These are phyloP conservation scores for Neurospora sp. DNA, from an alignment of 495 filamentous ascomycete genomes.

Conservation along the genomic window DNA sequence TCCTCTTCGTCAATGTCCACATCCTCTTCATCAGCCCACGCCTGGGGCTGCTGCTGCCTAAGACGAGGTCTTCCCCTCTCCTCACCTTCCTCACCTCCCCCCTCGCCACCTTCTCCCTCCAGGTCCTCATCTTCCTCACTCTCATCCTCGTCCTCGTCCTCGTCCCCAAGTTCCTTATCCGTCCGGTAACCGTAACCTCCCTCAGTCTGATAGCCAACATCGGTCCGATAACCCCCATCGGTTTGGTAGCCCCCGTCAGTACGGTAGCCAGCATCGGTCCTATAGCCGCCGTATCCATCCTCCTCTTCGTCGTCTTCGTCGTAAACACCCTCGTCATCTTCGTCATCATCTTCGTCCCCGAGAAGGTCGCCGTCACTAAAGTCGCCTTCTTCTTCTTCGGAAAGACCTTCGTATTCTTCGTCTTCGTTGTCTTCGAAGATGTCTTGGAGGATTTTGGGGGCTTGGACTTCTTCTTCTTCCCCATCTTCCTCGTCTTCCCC, in stretches of 20 bases:
- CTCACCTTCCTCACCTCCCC: background rate
- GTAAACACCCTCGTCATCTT: constrained; percentile 11
- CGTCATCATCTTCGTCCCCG: constrained; percentile 10
- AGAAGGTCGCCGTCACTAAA: constrained; percentile 9
- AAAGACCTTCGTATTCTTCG: constrained; percentile 2
- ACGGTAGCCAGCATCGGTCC: background rate
- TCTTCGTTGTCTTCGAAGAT: constrained; percentile 14
- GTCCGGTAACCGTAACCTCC: constrained; percentile 4
- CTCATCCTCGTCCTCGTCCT: constrained; percentile 13
- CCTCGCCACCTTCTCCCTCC: background rate
- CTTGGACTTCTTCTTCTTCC: background rate
- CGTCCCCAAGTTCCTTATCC: constrained; percentile 6
- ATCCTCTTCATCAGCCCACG: background rate
- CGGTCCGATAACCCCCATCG: background rate
- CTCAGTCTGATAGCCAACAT: background rate
- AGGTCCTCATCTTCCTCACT: constrained; percentile 2
- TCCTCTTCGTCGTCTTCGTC: constrained; percentile 6
- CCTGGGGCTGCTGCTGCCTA: background rate
- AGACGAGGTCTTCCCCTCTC: background rate
- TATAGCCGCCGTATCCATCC: background rate
- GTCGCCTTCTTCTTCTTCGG: constrained; percentile 5
- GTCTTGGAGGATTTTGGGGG: constrained; percentile 2
- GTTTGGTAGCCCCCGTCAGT: background rate
- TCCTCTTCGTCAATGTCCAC: background rate
- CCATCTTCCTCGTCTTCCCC: constrained; percentile 3